phyloP scores from a whole-genome alignment of 2,329 filamentous ascomycete species.

The Fusarium sp. region DNA sequence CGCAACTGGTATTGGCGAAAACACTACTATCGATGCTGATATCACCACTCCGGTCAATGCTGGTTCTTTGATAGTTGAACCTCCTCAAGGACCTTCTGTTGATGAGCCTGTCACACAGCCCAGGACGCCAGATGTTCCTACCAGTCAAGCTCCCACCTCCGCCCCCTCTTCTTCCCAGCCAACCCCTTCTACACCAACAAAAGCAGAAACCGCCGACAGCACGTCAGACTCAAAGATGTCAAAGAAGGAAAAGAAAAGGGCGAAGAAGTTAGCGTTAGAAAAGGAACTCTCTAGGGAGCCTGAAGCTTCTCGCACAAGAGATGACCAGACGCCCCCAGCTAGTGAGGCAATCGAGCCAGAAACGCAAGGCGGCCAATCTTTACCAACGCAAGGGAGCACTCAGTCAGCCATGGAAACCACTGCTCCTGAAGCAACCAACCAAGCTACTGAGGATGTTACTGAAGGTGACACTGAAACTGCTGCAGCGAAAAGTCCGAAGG shows the following conservation, averaged over 20 bases:
- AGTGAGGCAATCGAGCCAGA: slow-evolving; percentile 4
- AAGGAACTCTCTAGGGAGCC: slow-evolving; percentile 11
- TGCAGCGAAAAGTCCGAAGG: background rate
- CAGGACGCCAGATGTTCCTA: background rate
- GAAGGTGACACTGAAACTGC: background rate
- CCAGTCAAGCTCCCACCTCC: background rate
- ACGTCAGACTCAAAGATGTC: slow-evolving; percentile 38
- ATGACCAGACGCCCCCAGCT: background rate
- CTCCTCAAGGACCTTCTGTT: background rate
- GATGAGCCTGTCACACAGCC: background rate
- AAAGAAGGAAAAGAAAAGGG: slow-evolving; percentile 53
- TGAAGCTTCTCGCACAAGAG: background rate
- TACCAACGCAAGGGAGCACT: background rate
- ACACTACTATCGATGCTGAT: background rate
- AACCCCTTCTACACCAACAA: background rate
- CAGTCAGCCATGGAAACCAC: background rate
- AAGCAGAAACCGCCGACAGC: background rate
- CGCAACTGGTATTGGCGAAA: background rate
- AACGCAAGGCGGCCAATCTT: background rate
- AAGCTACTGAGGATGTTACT: background rate
- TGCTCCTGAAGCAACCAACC: background rate
- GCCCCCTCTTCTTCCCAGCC: background rate
- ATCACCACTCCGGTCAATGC: background rate
- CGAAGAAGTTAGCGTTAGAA: slow-evolving; percentile 47
- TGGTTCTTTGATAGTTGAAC: background rate